Conservation (phyloP, 2,329 filamentous ascomycete species). For the Monilinia fructigena region DNA sequence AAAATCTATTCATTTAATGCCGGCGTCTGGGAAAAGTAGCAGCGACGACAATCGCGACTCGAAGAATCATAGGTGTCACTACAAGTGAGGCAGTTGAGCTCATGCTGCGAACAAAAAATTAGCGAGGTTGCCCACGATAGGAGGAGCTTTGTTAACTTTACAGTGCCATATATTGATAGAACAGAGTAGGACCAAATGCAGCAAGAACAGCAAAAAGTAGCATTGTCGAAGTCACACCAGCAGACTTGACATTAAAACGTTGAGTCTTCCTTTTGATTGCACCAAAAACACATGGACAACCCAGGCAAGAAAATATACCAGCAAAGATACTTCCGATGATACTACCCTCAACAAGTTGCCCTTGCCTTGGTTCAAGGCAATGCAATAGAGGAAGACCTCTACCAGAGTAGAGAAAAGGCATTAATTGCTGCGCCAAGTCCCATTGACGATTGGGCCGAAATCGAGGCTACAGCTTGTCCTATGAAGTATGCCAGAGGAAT, state of each 20-base stretch:
- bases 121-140: slow-evolving; percentile 36
- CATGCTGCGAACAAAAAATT: slow-evolving; percentile 58
- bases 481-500: slow-evolving; percentile 98
- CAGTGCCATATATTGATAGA: slow-evolving; percentile 98
- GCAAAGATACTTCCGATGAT: slow-evolving; percentile 98
- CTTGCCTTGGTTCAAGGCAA: slow-evolving; percentile 87
- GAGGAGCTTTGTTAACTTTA: slow-evolving; percentile 45
- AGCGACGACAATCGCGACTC: slow-evolving; percentile 78
- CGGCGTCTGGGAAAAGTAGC: slow-evolving; percentile 88
- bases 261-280: slow-evolving; percentile 98
- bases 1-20: slow-evolving; percentile 88
- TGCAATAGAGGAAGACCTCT: slow-evolving; percentile 95
- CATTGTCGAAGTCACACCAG: slow-evolving; percentile 97
- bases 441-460: slow-evolving; percentile 98
- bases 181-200: slow-evolving; percentile 91
- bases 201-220: slow-evolving; percentile 92
- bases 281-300: slow-evolving; percentile 97
- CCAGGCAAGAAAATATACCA: slow-evolving; percentile 93
- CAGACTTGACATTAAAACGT: slow-evolving; percentile 94
- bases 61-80: slow-evolving; percentile 47
- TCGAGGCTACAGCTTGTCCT: slow-evolving; percentile 95
- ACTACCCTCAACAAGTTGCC: slow-evolving; percentile 89
- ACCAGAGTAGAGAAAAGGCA: slow-evolving; percentile 97
- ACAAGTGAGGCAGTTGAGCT: slow-evolving; percentile 78
- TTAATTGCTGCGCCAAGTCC: slow-evolving; percentile 95